Percentiles rank a stretch among this genome's conserved stretches.
Conservation (phyloP, 768 basidiomycete species). For the Hydnum rufescens region DNA sequence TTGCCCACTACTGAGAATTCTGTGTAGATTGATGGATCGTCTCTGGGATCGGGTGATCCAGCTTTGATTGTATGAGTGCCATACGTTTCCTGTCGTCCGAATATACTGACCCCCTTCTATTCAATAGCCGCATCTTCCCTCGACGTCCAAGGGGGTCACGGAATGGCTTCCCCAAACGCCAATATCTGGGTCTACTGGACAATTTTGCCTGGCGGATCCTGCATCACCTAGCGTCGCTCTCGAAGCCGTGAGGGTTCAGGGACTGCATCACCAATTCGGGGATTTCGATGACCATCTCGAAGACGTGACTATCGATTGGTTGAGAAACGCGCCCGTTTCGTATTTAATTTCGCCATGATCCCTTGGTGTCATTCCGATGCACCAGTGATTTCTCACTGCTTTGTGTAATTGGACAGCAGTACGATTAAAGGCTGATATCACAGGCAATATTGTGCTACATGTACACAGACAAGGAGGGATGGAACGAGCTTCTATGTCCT, state of each 20-base stretch:
- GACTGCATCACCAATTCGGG: slow-evolving; percentile 38
- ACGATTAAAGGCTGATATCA: too few species aligned
- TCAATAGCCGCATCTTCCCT: slow-evolving; percentile 1
- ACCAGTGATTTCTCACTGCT: too few species aligned
- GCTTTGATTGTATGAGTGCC: slow-evolving; percentile 34
- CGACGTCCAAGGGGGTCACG: slow-evolving; percentile 6
- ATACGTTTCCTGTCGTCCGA: not conserved
- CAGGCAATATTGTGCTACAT: too few species aligned
- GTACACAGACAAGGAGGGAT: too few species aligned
- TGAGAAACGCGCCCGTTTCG: slow-evolving; percentile 19
- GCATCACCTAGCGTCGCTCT: slow-evolving; percentile 30
- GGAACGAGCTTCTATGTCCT: too few species aligned
- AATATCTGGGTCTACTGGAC: slow-evolving; percentile 28
- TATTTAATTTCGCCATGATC: not conserved
- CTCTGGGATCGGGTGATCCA: slow-evolving; percentile 30
- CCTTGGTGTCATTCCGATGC: too few species aligned
- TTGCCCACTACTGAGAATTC: not conserved
- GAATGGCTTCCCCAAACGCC: slow-evolving; percentile 12
- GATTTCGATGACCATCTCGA: slow-evolving; percentile 76
- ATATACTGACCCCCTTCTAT: not conserved
- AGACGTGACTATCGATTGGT: slow-evolving; percentile 37
- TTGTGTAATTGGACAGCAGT: too few species aligned
- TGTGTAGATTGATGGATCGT: slow-evolving; percentile 38
- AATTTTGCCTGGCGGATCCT: slow-evolving; percentile 28
- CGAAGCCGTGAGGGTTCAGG: slow-evolving; percentile 28